A percentile compares a stretch with the other conserved stretches of the same genome.
phyloP scores from a whole-genome alignment of 164 flowering plant species.

The Sedum album region DNA sequence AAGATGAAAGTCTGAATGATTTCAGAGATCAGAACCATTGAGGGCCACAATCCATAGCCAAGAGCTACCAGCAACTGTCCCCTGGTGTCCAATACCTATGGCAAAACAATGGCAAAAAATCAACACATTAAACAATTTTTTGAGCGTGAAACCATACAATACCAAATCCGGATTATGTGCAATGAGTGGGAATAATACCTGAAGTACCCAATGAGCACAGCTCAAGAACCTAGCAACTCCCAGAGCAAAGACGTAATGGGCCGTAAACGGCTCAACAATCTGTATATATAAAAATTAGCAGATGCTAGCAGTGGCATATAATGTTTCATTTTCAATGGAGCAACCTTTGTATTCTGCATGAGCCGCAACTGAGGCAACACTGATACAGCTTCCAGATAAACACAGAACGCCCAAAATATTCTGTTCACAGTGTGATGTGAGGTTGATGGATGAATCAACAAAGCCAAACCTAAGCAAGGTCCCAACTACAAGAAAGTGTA shows the following conservation, averaged over 20 bases:
- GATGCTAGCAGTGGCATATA: background rate
- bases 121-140: background rate
- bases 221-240: constrained; percentile 94
- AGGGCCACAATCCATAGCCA: too few species aligned
- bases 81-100: constrained; percentile 75
- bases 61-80: constrained; percentile 77
- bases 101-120: too few species aligned
- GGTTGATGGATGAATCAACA: constrained; percentile 78
- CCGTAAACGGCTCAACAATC: constrained; percentile 97
- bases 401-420: constrained; percentile 89
- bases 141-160: background rate
- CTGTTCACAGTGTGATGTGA: constrained; percentile 62
- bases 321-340: background rate
- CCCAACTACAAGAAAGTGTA: constrained; percentile 35
- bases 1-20: too few species aligned
- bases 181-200: constrained; percentile 14
- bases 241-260: constrained; percentile 94
- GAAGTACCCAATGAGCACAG: too few species aligned
- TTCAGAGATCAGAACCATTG: too few species aligned
- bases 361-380: constrained; percentile 90
- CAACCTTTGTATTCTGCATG: constrained; percentile 95
- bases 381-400: constrained; percentile 91
- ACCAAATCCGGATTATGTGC: background rate
- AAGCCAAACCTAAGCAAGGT: constrained; percentile 74
- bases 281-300: constrained; percentile 18